Evolutionary conservation across 345 rosid genomes (phyloP).

Genomic region (Draba incana): DNA sequence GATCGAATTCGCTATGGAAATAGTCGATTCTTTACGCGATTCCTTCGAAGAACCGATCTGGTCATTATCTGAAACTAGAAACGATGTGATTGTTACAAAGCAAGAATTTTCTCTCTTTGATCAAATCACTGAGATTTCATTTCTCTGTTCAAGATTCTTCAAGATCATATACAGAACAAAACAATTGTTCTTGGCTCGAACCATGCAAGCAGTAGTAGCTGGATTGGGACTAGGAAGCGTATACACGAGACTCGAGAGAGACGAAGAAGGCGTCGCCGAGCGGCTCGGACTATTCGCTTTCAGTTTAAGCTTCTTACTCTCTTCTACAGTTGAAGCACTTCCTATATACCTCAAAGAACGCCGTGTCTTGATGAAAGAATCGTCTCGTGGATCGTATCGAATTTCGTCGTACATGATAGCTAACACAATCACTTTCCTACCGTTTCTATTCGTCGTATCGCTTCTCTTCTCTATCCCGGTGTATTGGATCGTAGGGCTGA

Average conservation of each 20-base stretch:
- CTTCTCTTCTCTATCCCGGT: slow-evolving; percentile 74
- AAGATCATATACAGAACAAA: slow-evolving; percentile 82
- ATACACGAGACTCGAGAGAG: slow-evolving; percentile 56
- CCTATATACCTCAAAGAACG: slow-evolving; percentile 89
- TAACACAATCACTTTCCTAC: slow-evolving; percentile 75
- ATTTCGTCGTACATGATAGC: slow-evolving; percentile 93
- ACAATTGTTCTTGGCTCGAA: slow-evolving; percentile 74
- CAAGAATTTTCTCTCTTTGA: slow-evolving; percentile 33
- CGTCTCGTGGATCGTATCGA: slow-evolving; percentile 75
- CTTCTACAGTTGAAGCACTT: slow-evolving; percentile 92
- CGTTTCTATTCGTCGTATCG: slow-evolving; percentile 69
- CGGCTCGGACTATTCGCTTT: slow-evolving; percentile 85
- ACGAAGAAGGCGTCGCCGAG: slow-evolving; percentile 69
- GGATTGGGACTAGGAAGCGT: slow-evolving; percentile 86
- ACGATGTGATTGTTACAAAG: not conserved
- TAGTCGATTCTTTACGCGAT: slow-evolving; percentile 52
- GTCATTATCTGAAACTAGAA: slow-evolving; percentile 43
- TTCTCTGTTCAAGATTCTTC: slow-evolving; percentile 79
- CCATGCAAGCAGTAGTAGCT: slow-evolving; percentile 84
- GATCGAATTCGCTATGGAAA: slow-evolving; percentile 86
- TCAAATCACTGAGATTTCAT: slow-evolving; percentile 52
- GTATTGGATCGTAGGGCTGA: slow-evolving; percentile 89
- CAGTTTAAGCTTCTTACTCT: slow-evolving; percentile 83
- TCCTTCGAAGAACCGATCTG: slow-evolving; percentile 28
- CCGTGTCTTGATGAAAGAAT: slow-evolving; percentile 82